Evolutionary conservation across 2,329 filamentous ascomycete species (phyloP), one percentile per base, ranked within the genome.

Genomic region (Fusarium sp.): DNA sequence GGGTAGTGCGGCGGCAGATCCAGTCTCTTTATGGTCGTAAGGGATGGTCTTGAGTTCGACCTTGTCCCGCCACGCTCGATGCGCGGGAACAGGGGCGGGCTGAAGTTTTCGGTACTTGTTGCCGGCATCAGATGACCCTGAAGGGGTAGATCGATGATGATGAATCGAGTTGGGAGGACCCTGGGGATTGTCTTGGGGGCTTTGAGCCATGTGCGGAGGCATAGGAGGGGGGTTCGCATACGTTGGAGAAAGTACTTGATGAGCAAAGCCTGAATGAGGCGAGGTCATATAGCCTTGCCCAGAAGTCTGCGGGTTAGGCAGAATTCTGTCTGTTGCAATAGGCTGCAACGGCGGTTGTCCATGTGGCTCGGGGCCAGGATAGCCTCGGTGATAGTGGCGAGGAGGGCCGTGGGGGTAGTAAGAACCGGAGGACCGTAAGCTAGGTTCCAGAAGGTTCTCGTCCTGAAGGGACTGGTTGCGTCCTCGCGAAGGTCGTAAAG

Each of bases 21-120:
- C 79, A 43, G 86, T 87, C 70, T 88, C 86, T 72, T 88, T 88
- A 72, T 88, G 87, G 20, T 85, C 83, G 66, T 88, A 88, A 37
- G 83, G 84, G 5, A 87, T 85, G 6, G 87, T 87, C 56, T 86
- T 83, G n/a, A 88, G 79, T 68, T 88, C 85, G 17, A 82, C 80
- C 70, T 82, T 83, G 56, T 78, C 78, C 8, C 76, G 73, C 74
- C 81, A 83, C 62, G 81, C 81, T 43, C 82, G 80, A 71, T 86
- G 85, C 30, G 84, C 80, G 8, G 85, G 82, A 23, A 86, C 81
- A 1, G 86, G 86, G 1, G 86, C 86, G 11, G 86, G 86, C 63
- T 87, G 85, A 39, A 88, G 83, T 75, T 87, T 87, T 45, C 86
- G 82, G 71, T 87, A 88, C 70, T 86, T 86, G 23, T 75, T 78